Percentiles rank a stretch among this genome's conserved stretches.
These are phyloP conservation scores for Reutealis trisperma DNA, from an alignment of 345 rosid species.

Conservation along the genomic window DNA sequence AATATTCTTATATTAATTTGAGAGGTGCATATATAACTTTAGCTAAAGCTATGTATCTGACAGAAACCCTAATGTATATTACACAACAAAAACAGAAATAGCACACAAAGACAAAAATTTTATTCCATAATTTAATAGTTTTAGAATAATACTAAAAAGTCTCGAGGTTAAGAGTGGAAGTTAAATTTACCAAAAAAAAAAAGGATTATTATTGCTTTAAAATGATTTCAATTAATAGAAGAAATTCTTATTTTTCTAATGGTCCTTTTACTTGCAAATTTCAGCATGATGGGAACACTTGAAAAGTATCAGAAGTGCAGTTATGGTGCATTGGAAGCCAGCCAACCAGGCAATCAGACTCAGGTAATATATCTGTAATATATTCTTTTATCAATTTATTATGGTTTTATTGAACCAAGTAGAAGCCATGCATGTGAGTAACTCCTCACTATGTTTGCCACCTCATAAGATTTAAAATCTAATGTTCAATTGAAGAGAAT, in stretches of 20 bases:
- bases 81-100: neutral
- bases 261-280: neutral
- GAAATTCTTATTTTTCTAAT: neutral
- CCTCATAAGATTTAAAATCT: too few species aligned
- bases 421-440: too few species aligned
- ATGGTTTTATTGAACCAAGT: neutral
- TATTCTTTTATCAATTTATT: neutral
- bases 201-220: too few species aligned
- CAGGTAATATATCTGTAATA: constrained; percentile 32
- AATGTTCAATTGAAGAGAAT: too few species aligned
- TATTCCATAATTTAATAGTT: neutral
- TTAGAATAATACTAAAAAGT: too few species aligned
- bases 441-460: too few species aligned
- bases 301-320: constrained; percentile 53
- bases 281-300: constrained; percentile 51
- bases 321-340: constrained; percentile 41
- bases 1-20: neutral
- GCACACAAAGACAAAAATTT: neutral
- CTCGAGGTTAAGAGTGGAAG: too few species aligned
- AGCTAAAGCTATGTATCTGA: neutral
- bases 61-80: constrained; percentile 6
- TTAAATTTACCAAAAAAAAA: too few species aligned
- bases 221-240: too few species aligned
- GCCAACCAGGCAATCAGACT: constrained; percentile 28
- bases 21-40: neutral